A percentile compares a stretch with the other conserved stretches of the same genome.
These are phyloP conservation scores for Pseudocercospora fijiensis DNA, from an alignment of 2,329 filamentous ascomycete species.

Conservation along the genomic window DNA sequence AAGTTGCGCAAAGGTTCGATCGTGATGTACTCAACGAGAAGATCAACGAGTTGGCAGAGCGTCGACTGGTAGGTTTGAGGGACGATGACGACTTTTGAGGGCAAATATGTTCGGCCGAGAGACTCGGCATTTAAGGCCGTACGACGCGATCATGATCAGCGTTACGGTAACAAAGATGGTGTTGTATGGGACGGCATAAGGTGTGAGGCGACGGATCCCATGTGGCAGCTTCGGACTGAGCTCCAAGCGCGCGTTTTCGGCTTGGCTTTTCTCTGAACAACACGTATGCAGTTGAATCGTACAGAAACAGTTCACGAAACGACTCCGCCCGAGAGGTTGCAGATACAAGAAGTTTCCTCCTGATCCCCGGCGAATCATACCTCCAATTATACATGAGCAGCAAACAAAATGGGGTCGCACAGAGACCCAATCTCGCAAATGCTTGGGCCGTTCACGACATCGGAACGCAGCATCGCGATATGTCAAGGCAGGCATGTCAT, in stretches of 20 bases:
- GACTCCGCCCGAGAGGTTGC: background rate
- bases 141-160: background rate
- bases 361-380: background rate
- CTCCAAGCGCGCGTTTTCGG: background rate
- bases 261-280: conserved; percentile 1
- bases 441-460: background rate
- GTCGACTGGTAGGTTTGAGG: conserved; percentile 60
- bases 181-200: background rate
- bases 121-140: background rate
- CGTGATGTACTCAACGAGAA: conserved; percentile 79
- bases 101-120: background rate
- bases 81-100: conserved; percentile 50
- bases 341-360: background rate
- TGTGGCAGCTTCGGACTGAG: background rate
- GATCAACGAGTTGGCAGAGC: conserved; percentile 81
- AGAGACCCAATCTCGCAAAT: background rate
- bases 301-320: background rate
- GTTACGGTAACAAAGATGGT: background rate
- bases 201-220: background rate
- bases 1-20: conserved; percentile 84
- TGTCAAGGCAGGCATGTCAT: background rate
- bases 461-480: too few species aligned
- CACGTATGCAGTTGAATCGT: background rate
- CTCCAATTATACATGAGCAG: background rate
- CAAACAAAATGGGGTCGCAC: background rate